These are phyloP conservation scores for Oryza glumipatula DNA, from an alignment of 176 grass and related monocot species.

Conservation along the genomic window DNA sequence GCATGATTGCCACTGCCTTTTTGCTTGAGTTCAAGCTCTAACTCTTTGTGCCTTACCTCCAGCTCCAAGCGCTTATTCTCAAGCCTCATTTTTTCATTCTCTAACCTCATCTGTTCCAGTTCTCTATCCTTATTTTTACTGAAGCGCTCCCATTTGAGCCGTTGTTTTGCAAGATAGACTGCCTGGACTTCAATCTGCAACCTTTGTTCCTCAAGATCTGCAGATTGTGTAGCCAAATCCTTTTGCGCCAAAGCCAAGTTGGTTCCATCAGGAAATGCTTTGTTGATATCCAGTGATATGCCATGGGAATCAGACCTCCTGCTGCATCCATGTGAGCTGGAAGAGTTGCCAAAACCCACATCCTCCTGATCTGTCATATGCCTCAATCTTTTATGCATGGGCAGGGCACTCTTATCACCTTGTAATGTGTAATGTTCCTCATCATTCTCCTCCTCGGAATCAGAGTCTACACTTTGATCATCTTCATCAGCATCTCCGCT, in stretches of 20 bases:
- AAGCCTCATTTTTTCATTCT: conserved; percentile 65
- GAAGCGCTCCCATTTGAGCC: conserved; percentile 60
- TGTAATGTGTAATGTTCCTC: conserved; percentile 44
- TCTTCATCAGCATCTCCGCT: conserved; percentile 62
- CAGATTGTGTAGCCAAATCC: conserved; percentile 38
- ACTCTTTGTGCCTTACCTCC: conserved; percentile 54
- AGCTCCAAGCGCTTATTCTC: conserved; percentile 61
- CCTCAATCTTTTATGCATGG: conserved; percentile 52
- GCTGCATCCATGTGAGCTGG: conserved; percentile 44
- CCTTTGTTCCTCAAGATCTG: conserved; percentile 49
- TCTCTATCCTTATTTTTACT: conserved; percentile 70
- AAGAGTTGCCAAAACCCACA: conserved; percentile 49
- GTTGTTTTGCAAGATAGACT: conserved; percentile 55
- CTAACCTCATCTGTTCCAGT: conserved; percentile 59
- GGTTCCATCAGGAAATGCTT: conserved; percentile 52
- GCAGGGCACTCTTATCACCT: conserved; percentile 30
- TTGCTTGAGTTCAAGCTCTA: conserved; percentile 58
- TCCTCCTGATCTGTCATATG: conserved; percentile 46
- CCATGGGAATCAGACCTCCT: conserved; percentile 43
- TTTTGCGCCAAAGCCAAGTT: conserved; percentile 44
- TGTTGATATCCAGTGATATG: conserved; percentile 58
- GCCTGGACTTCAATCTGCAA: conserved; percentile 58
- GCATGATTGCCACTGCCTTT: conserved; percentile 44
- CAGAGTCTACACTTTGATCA: conserved; percentile 52
- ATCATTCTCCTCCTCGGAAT: conserved; percentile 59